phyloP scores from a whole-genome alignment of 192 early-diverging fungal genomes.

The Coemansia sp. region DNA sequence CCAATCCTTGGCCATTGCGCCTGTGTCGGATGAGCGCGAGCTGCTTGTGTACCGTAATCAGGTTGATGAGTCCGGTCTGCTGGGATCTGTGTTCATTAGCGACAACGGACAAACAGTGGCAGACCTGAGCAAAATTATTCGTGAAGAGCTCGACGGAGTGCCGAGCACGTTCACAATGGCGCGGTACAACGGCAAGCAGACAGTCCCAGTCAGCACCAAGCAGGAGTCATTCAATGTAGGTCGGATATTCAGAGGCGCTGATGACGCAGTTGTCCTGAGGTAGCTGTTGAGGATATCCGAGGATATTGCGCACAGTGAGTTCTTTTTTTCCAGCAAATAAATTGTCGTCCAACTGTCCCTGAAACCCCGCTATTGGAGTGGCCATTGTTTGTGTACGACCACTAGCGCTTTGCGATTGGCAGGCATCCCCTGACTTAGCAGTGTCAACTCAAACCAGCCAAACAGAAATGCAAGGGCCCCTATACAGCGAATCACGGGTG shows the following conservation, averaged over 20 bases:
- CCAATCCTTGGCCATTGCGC: neutral
- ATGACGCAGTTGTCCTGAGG: constrained; percentile 51
- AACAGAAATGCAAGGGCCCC: neutral
- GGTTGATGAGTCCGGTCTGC: constrained; percentile 51
- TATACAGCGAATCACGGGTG: neutral
- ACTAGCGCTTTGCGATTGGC: neutral
- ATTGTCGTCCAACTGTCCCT: neutral
- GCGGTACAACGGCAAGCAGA: constrained; percentile 57
- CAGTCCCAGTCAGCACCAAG: constrained; percentile 60
- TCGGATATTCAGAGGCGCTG: constrained; percentile 55
- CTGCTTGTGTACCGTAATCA: constrained; percentile 55
- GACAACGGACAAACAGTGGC: constrained; percentile 14
- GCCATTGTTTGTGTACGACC: neutral
- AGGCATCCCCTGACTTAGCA: neutral
- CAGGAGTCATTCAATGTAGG: constrained; percentile 56
- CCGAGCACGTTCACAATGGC: constrained; percentile 51
- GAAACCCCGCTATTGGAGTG: neutral
- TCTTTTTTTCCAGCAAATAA: neutral
- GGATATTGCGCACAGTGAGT: neutral
- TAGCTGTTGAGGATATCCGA: neutral
- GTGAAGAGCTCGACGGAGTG: constrained; percentile 58
- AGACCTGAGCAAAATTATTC: constrained; percentile 25
- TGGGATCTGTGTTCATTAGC: constrained; percentile 60
- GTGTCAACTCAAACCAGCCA: neutral
- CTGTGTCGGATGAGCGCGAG: constrained; percentile 49